Evolutionary conservation across 768 basidiomycete genomes (phyloP).

Genomic region (Phanerodontia chrysosporium): DNA sequence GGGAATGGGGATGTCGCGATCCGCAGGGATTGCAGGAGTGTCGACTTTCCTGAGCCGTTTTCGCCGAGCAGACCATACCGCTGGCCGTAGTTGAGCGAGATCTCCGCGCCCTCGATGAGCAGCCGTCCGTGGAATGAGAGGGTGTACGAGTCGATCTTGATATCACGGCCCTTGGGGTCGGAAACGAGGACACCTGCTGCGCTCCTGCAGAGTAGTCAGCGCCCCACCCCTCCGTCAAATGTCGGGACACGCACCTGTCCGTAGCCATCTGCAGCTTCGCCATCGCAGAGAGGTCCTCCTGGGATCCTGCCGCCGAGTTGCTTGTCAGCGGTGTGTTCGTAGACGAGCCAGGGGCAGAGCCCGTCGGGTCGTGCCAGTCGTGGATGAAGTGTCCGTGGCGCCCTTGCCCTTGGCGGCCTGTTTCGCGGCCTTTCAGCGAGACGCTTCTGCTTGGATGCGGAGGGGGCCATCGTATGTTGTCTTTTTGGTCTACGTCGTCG

Average conservation of each 20-base stretch:
- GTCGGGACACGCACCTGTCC: constrained; percentile 64
- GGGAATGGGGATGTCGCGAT: constrained; percentile 93
- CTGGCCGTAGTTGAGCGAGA: constrained; percentile 85
- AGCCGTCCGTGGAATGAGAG: constrained; percentile 96
- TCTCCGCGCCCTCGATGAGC: constrained; percentile 64
- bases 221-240: not conserved
- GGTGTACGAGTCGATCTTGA: constrained; percentile 95
- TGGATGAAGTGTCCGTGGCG: constrained; percentile 42
- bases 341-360: constrained; percentile 58
- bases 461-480: constrained; percentile 46
- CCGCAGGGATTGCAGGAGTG: constrained; percentile 94
- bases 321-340: constrained; percentile 80
- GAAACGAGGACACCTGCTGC: constrained; percentile 91
- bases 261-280: constrained; percentile 86
- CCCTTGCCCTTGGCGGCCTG: constrained; percentile 54
- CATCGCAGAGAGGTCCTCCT: constrained; percentile 82
- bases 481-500: not conserved
- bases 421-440: constrained; percentile 92
- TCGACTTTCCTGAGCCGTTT: constrained; percentile 99
- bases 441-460: constrained; percentile 87
- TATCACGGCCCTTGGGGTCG: constrained; percentile 88
- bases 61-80: constrained; percentile 94
- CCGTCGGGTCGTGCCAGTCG: constrained; percentile 54
- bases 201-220: constrained; percentile 51
- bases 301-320: constrained; percentile 71